Evolutionary conservation across 2,329 filamentous ascomycete genomes (phyloP).

Genomic region (Sclerotinia sclerotiorum): DNA sequence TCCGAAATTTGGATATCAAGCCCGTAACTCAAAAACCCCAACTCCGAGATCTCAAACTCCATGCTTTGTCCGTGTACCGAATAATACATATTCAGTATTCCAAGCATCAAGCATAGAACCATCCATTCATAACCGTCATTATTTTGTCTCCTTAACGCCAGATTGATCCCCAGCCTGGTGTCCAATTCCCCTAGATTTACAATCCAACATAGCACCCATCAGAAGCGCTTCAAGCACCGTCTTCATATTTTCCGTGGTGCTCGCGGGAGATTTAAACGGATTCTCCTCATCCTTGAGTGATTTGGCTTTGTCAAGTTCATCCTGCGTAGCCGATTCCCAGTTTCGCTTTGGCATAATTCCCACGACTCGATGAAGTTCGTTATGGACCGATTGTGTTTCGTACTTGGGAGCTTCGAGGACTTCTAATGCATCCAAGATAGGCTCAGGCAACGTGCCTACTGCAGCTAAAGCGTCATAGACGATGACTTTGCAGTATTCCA

Average conservation of each 20-base stretch:
- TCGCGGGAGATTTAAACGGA: not conserved
- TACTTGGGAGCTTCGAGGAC: conserved; percentile 23
- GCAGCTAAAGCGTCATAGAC: conserved; percentile 39
- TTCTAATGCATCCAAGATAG: conserved; percentile 29
- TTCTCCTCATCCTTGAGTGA: not conserved
- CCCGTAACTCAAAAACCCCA: not conserved
- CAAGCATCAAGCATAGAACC: not conserved
- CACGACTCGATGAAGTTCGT: conserved; percentile 4
- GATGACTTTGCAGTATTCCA: conserved; percentile 33
- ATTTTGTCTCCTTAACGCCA: not conserved
- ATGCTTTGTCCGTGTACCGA: not conserved
- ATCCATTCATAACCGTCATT: not conserved
- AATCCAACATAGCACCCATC: conserved; percentile 7
- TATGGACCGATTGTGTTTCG: not conserved
- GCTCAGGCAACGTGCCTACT: conserved; percentile 33
- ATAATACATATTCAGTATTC: not conserved
- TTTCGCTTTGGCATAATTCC: not conserved
- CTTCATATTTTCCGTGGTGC: conserved; percentile 11
- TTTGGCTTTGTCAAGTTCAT: not conserved
- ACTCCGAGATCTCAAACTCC: not conserved
- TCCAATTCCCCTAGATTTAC: not conserved
- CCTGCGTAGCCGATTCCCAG: not conserved
- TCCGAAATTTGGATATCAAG: not conserved
- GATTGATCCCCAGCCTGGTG: not conserved
- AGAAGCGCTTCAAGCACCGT: not conserved